A percentile compares a stretch with the other conserved stretches of the same genome.
phyloP scores from a whole-genome alignment of 1,284 basidiomycete species.

The Sporisorium exsertum region DNA sequence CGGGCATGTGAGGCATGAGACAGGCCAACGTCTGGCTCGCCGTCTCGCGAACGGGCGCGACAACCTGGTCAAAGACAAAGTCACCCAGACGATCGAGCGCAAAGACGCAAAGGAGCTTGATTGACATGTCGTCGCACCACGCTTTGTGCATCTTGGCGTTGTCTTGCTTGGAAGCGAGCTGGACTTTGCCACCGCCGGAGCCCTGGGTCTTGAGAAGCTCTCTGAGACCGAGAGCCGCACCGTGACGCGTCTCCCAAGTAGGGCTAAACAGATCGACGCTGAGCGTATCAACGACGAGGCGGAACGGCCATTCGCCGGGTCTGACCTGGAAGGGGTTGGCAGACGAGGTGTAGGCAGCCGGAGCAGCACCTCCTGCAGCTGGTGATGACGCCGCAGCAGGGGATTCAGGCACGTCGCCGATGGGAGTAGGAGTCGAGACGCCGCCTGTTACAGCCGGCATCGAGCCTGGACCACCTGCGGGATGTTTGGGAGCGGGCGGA shows the following conservation, averaged over 20 bases:
- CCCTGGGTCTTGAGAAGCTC: constrained; percentile 91
- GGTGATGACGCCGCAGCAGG: constrained; percentile 34
- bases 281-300: constrained; percentile 83
- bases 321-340: constrained; percentile 62
- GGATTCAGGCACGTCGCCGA: constrained; percentile 33
- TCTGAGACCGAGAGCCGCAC: constrained; percentile 89
- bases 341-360: constrained; percentile 43
- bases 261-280: constrained; percentile 85
- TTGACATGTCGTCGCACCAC: constrained; percentile 89
- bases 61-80: constrained; percentile 95
- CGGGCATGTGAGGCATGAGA: constrained; percentile 85
- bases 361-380: constrained; percentile 23
- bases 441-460: constrained; percentile 38
- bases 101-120: constrained; percentile 88
- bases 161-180: constrained; percentile 33
- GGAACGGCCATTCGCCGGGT: constrained; percentile 88
- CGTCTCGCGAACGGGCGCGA: constrained; percentile 96
- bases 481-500: constrained; percentile 41
- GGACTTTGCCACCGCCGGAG: constrained; percentile 78
- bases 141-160: constrained; percentile 75
- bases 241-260: constrained; percentile 93
- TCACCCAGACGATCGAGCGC: constrained; percentile 98
- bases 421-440: constrained; percentile 43
- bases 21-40: constrained; percentile 94
- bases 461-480: constrained; percentile 43